Percentiles rank a stretch among this genome's conserved stretches.
Conservation (phyloP, 345 rosid species). For the Xanthoceras sorbifolium region DNA sequence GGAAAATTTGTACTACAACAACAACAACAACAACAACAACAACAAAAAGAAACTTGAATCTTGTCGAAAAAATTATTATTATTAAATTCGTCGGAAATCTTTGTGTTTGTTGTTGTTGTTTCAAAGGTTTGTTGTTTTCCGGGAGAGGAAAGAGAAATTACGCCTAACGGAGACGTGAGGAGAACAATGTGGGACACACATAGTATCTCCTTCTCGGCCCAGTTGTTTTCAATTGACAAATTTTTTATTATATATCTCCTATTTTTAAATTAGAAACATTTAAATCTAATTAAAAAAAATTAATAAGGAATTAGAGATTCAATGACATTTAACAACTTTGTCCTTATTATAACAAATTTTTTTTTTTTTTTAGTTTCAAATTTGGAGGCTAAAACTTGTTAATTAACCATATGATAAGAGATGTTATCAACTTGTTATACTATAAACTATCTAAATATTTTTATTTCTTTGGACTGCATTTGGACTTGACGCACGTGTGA, state of each 20-base stretch:
- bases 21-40: not conserved
- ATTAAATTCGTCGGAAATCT: not conserved
- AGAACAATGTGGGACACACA: conserved; percentile 33
- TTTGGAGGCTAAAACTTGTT: too few species aligned
- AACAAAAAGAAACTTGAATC: not conserved
- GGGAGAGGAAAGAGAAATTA: conserved; percentile 24
- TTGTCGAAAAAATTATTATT: not conserved
- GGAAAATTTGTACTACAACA: too few species aligned
- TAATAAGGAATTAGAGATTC: too few species aligned
- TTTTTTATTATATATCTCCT: not conserved
- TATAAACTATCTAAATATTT: too few species aligned
- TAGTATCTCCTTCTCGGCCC: conserved; percentile 9
- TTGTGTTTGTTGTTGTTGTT: conserved; percentile 16
- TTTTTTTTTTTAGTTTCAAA: too few species aligned
- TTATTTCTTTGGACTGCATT: not conserved
- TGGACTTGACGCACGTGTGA: not conserved
- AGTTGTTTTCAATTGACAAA: not conserved
- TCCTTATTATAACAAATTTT: too few species aligned
- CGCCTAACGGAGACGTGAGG: conserved; percentile 33
- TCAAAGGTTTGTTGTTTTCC: conserved; percentile 18
- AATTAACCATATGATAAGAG: too few species aligned
- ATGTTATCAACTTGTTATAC: too few species aligned
- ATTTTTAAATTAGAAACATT: conserved; percentile 3
- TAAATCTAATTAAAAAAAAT: not conserved
- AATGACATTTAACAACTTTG: too few species aligned